Evolutionary conservation across 2,329 filamentous ascomycete species (phyloP).

Genomic region (Claviceps humidiphila): DNA sequence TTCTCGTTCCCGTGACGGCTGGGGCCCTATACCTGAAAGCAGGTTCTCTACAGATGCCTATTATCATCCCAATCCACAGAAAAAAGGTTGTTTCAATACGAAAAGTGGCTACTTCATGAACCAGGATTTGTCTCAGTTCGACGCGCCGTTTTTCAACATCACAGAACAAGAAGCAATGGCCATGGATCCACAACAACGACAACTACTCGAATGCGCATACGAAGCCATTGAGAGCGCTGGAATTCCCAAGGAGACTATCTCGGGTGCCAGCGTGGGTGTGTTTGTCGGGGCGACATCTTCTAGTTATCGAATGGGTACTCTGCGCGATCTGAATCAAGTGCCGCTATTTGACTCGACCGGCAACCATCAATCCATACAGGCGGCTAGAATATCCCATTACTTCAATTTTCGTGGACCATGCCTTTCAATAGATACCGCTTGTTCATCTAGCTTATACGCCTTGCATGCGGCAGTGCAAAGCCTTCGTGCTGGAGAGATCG

Average conservation of each 20-base stretch:
- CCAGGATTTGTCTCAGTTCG: slow-evolving; percentile 34
- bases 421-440: slow-evolving; percentile 39
- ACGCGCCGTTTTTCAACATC: slow-evolving; percentile 38
- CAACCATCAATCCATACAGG: slow-evolving; percentile 36
- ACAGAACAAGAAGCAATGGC: slow-evolving; percentile 35
- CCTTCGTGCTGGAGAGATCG: slow-evolving; percentile 31
- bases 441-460: slow-evolving; percentile 36
- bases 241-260: slow-evolving; percentile 30
- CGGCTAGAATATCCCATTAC: slow-evolving; percentile 41
- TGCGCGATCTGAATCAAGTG: slow-evolving; percentile 31
- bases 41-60: slow-evolving; percentile 14
- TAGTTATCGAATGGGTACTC: slow-evolving; percentile 27
- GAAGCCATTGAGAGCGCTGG: slow-evolving; percentile 41
- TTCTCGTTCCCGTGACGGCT: slow-evolving; percentile 3
- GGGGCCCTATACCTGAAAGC: neutral
- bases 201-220: slow-evolving; percentile 38
- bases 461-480: slow-evolving; percentile 38
- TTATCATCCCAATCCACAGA: slow-evolving; percentile 28
- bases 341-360: slow-evolving; percentile 40
- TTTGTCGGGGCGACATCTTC: slow-evolving; percentile 25
- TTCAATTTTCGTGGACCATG: slow-evolving; percentile 41
- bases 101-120: slow-evolving; percentile 28
- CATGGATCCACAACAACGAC: slow-evolving; percentile 41
- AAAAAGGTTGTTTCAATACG: slow-evolving; percentile 23
- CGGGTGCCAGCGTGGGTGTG: slow-evolving; percentile 35